Conservation (phyloP, 441 rosid species). For the Melastoma candidum region DNA sequence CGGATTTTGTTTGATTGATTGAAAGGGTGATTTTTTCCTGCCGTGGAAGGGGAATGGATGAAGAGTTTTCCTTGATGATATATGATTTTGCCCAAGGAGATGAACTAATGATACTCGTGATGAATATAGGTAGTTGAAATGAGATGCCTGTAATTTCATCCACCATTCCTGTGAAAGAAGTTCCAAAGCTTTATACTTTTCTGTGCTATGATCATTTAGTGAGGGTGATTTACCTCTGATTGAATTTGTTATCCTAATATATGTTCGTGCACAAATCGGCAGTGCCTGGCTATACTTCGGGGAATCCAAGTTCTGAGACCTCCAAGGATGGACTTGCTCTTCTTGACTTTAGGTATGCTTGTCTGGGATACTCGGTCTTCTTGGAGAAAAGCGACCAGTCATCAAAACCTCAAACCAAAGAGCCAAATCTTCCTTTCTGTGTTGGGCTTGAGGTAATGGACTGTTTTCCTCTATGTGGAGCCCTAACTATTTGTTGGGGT, state of each 20-base stretch:
- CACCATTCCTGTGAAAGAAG: too few relatives aligned
- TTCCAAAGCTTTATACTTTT: too few relatives aligned
- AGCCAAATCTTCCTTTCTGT: conserved; percentile 28
- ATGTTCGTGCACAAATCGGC: conserved; percentile 17
- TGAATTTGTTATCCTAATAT: background rate
- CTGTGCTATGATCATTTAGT: too few relatives aligned
- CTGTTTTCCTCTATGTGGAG: conserved; percentile 4
- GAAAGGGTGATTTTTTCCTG: too few relatives aligned
- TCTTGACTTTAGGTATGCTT: conserved; percentile 28
- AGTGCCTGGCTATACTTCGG: conserved; percentile 28
- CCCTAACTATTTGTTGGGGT: background rate
- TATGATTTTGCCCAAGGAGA: too few relatives aligned
- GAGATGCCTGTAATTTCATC: too few relatives aligned
- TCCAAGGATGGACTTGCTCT: conserved; percentile 29
- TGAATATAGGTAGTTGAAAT: too few relatives aligned
- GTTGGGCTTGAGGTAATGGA: conserved; percentile 32
- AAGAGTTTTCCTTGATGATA: too few relatives aligned
- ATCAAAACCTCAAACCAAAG: conserved; percentile 18
- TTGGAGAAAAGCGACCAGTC: conserved; percentile 23
- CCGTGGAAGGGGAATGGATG: too few relatives aligned
- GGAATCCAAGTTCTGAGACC: conserved; percentile 28
- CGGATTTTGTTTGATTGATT: too few relatives aligned
- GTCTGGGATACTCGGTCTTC: conserved; percentile 36
- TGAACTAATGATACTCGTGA: too few relatives aligned
- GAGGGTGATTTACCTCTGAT: too few relatives aligned